phyloP scores from a whole-genome alignment of 1,284 basidiomycete genomes.

The Boletus holoroseus region DNA sequence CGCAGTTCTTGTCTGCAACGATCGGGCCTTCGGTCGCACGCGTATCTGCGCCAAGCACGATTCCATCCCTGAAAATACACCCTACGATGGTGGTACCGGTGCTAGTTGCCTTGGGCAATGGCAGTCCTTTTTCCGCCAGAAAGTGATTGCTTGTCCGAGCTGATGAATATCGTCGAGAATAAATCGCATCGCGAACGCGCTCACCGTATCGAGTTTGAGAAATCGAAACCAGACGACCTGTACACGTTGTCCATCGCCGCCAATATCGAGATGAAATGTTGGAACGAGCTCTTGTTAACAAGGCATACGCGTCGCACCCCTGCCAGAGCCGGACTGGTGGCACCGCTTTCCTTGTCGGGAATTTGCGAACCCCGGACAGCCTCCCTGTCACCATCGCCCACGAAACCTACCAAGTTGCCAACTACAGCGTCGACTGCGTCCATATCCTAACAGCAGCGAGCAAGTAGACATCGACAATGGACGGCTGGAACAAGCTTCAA shows the following conservation, averaged over 20 bases:
- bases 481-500: slow-evolving; percentile 68
- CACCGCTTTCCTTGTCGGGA: slow-evolving; percentile 10
- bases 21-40: slow-evolving; percentile 93
- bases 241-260: slow-evolving; percentile 37
- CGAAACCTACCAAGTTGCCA: not conserved
- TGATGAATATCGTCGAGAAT: not conserved
- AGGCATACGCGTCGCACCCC: slow-evolving; percentile 22
- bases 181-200: slow-evolving; percentile 4
- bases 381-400: not conserved
- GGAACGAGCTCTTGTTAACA: not conserved
- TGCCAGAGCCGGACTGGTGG: slow-evolving; percentile 4
- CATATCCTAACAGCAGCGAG: not conserved
- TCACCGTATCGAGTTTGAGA: slow-evolving; percentile 57
- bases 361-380: slow-evolving; percentile 15
- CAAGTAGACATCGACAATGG: slow-evolving; percentile 46
- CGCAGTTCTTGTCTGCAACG: slow-evolving; percentile 99
- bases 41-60: slow-evolving; percentile 96
- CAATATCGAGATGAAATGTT: not conserved
- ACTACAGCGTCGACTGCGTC: slow-evolving; percentile 3
- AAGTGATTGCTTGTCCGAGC: slow-evolving; percentile 59
- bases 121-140: slow-evolving; percentile 63
- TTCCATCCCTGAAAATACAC: slow-evolving; percentile 88
- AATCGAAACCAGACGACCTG: slow-evolving; percentile 61
- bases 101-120: slow-evolving; percentile 79
- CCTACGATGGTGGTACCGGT: slow-evolving; percentile 99